Conservation (phyloP, 345 rosid genomes). For the Corchorus capsularis region DNA sequence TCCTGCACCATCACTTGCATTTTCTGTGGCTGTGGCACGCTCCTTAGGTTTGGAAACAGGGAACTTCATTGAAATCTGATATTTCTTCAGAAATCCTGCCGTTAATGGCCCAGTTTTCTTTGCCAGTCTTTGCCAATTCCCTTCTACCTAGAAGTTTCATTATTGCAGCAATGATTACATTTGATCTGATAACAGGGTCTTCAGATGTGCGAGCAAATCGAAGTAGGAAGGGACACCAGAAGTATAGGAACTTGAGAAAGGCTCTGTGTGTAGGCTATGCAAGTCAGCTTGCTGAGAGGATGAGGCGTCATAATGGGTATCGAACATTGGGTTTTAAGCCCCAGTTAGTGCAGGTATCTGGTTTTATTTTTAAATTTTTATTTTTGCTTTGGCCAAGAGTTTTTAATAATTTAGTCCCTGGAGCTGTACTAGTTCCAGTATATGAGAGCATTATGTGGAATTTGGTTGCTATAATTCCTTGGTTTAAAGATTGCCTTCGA, state of each 20-base stretch:
- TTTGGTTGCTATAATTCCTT: constrained; percentile 1
- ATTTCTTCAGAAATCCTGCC: neutral
- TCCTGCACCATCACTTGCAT: neutral
- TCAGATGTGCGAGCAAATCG: constrained; percentile 58
- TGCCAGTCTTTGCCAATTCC: constrained; percentile 6
- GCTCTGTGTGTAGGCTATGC: constrained; percentile 88
- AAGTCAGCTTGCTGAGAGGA: constrained; percentile 83
- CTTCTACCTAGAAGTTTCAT: neutral
- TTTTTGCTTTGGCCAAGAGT: neutral
- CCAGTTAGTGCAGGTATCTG: constrained; percentile 79
- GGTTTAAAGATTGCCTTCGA: neutral
- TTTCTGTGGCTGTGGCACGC: neutral
- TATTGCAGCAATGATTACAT: neutral
- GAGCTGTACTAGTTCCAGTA: neutral
- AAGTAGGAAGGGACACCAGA: constrained; percentile 47
- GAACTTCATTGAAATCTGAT: neutral
- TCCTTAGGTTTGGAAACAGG: neutral
- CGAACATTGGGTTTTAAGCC: constrained; percentile 73
- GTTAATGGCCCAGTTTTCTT: neutral
- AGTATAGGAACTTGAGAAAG: constrained; percentile 77
- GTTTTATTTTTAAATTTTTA: too few relatives aligned
- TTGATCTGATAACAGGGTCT: constrained; percentile 50
- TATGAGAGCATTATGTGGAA: neutral
- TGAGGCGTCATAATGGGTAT: constrained; percentile 88
- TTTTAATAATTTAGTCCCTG: constrained; percentile 8